phyloP scores from a whole-genome alignment of 2,329 filamentous ascomycete genomes.

The Ceratocystis alfenasii region DNA sequence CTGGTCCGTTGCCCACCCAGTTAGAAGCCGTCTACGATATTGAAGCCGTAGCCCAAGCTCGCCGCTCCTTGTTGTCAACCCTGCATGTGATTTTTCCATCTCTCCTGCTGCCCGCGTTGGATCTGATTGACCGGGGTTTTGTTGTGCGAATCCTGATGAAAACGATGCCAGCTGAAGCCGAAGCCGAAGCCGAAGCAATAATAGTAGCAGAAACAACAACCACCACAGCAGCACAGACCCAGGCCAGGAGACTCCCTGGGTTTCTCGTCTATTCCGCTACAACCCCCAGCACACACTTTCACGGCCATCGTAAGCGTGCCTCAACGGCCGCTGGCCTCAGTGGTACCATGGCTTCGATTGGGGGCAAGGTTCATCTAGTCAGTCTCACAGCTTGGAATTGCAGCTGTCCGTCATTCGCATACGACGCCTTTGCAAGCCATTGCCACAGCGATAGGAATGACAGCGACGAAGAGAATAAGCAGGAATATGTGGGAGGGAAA shows the following conservation, averaged over 20 bases:
- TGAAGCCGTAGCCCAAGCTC: neutral
- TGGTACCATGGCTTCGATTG: neutral
- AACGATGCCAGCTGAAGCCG: neutral
- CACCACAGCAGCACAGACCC: neutral
- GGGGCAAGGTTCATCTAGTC: constrained; percentile 49
- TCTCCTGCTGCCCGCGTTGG: constrained; percentile 70
- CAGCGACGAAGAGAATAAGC: neutral
- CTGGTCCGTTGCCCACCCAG: neutral
- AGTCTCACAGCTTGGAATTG: constrained; percentile 72
- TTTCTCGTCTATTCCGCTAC: constrained; percentile 6
- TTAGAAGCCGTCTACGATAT: neutral
- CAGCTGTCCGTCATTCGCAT: constrained; percentile 72
- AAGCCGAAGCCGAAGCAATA: neutral
- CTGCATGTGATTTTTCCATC: constrained; percentile 77
- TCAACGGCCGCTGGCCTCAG: constrained; percentile 20
- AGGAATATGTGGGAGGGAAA: constrained; percentile 24
- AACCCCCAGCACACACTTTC: neutral
- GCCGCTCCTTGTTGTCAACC: constrained; percentile 48
- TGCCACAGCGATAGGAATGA: neutral
- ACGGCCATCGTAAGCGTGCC: neutral
- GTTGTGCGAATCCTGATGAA: constrained; percentile 32
- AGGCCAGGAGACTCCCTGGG: too few species aligned
- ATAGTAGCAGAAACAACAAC: neutral
- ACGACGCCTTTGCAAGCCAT: constrained; percentile 49
- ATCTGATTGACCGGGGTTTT: constrained; percentile 69